Percentiles rank a stretch among this genome's conserved stretches.
These are phyloP conservation scores for Candida ascalaphidarum DNA, from an alignment of 805 yeast species.

Conservation along the genomic window DNA sequence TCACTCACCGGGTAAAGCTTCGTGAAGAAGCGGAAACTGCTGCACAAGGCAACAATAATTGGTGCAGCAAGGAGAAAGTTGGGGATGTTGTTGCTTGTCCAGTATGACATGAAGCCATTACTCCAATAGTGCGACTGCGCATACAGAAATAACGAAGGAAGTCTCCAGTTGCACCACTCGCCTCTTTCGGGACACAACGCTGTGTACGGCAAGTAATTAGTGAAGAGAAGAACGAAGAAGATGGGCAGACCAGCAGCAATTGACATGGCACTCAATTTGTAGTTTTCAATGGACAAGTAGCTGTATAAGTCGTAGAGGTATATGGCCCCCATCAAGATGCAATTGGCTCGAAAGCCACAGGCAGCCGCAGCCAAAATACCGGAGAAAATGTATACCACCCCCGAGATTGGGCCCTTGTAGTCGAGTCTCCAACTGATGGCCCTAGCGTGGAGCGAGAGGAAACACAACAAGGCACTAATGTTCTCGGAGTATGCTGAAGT, in stretches of 20 bases:
- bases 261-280: slow-evolving; percentile 16
- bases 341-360: slow-evolving; percentile 66
- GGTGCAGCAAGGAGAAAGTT: slow-evolving; percentile 76
- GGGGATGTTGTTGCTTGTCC: slow-evolving; percentile 77
- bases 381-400: slow-evolving; percentile 32
- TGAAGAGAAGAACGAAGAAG: slow-evolving; percentile 31
- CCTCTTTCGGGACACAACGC: slow-evolving; percentile 51
- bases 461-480: slow-evolving; percentile 51
- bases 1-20: slow-evolving; percentile 24
- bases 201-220: slow-evolving; percentile 38
- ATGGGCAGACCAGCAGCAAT: slow-evolving; percentile 51
- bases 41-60: slow-evolving; percentile 37
- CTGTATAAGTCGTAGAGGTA: slow-evolving; percentile 49
- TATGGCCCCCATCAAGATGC: slow-evolving; percentile 61
- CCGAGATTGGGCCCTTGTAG: slow-evolving; percentile 7
- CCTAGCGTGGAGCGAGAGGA: slow-evolving; percentile 47
- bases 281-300: slow-evolving; percentile 8
- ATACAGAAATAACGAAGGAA: slow-evolving; percentile 58
- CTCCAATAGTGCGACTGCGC: slow-evolving; percentile 84
- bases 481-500: slow-evolving; percentile 74
- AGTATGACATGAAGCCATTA: slow-evolving; percentile 71
- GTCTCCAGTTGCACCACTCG: slow-evolving; percentile 58
- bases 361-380: slow-evolving; percentile 51
- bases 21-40: slow-evolving; percentile 31
- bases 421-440: slow-evolving; percentile 22